Conservation (phyloP, 2,329 filamentous ascomycete species). For the Fusarium sambucinum region DNA sequence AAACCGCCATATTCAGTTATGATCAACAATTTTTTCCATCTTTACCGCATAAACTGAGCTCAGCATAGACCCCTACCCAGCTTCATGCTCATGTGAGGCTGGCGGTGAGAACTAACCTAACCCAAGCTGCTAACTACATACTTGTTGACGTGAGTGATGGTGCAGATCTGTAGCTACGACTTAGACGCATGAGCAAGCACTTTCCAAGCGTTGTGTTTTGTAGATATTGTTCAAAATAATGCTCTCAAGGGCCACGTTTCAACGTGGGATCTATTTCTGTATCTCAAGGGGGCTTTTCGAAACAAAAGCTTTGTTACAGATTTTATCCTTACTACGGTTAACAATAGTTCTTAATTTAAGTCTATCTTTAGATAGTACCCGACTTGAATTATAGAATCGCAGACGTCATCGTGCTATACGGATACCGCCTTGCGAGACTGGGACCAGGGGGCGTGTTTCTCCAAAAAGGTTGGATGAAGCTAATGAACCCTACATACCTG, state of each 20-base stretch:
- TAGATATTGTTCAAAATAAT: neutral
- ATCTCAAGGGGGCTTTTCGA: neutral
- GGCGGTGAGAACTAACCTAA: conserved; percentile 20
- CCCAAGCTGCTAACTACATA: neutral
- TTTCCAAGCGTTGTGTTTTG: neutral
- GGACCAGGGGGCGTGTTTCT: conserved; percentile 9
- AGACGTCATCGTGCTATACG: conserved; percentile 22
- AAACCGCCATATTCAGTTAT: conserved; percentile 15
- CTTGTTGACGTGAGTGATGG: conserved; percentile 2
- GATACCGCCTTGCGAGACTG: neutral
- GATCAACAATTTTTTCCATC: conserved; percentile 21
- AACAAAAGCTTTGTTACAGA: neutral
- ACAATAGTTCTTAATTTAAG: neutral
- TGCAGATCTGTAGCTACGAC: conserved; percentile 5
- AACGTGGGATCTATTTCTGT: neutral
- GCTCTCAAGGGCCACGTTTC: neutral
- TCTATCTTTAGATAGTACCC: neutral
- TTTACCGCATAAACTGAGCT: conserved; percentile 20
- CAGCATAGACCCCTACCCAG: conserved; percentile 14
- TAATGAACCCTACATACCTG: conserved; percentile 6
- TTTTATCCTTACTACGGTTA: neutral
- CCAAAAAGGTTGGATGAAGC: neutral
- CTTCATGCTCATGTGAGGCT: conserved; percentile 12
- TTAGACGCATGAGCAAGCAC: conserved; percentile 14
- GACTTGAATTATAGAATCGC: conserved; percentile 6